Evolutionary conservation across 805 yeast genomes (phyloP).

Genomic region (Phaffomyces thermotolerans): DNA sequence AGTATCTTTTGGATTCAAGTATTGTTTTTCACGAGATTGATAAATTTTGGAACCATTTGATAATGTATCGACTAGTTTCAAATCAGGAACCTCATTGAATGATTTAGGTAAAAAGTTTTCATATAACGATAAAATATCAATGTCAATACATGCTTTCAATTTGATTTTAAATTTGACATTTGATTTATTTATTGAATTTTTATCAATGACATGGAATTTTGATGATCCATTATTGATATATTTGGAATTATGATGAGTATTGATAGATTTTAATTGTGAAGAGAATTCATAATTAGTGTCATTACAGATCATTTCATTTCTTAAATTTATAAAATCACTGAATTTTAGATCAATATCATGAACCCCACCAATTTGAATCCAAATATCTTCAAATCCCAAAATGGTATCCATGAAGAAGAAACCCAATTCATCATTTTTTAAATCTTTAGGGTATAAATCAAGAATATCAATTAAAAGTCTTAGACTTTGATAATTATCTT

Average conservation of each 20-base stretch:
- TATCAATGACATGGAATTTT: constrained; percentile 16
- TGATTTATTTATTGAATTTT: constrained; percentile 1
- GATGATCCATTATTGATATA: neutral
- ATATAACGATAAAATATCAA: constrained; percentile 18
- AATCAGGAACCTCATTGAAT: constrained; percentile 1
- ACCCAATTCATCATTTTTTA: constrained; percentile 26
- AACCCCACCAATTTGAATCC: constrained; percentile 31
- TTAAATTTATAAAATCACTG: constrained; percentile 17
- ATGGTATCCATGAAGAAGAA: constrained; percentile 35
- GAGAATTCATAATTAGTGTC: constrained; percentile 1
- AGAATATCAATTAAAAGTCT: constrained; percentile 27
- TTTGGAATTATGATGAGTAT: no score
- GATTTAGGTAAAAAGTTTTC: constrained; percentile 3
- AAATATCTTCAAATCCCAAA: constrained; percentile 49
- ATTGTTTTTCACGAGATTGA: constrained; percentile 13
- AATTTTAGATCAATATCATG: constrained; percentile 26
- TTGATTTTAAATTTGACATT: constrained; percentile 18
- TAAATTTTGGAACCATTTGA: constrained; percentile 20
- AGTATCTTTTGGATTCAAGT: constrained; percentile 27
- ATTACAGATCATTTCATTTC: constrained; percentile 9
- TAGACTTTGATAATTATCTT: constrained; percentile 36
- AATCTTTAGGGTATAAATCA: constrained; percentile 32
- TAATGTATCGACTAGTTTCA: neutral
- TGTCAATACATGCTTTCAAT: constrained; percentile 32
- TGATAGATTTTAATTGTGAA: neutral